A percentile compares a stretch with the other conserved stretches of the same genome.
Conservation (phyloP, 305 asterid species). For the Solanum chacoense region DNA sequence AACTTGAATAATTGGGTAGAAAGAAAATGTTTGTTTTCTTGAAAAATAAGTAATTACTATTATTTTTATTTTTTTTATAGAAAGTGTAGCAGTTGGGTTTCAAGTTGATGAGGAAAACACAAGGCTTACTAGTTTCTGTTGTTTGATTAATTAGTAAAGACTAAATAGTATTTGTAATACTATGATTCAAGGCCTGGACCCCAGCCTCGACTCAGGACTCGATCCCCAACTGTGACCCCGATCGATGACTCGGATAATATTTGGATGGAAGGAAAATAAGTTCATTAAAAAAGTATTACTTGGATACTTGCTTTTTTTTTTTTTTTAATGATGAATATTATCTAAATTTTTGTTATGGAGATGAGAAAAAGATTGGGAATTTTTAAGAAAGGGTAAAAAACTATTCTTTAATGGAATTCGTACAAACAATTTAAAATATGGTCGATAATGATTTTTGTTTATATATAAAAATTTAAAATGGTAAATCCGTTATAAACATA, state of each 20-base stretch:
- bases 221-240: not conserved
- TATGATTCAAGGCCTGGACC: not conserved
- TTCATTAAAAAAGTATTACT: no score
- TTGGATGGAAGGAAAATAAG: not conserved
- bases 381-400: not conserved
- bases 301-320: not conserved
- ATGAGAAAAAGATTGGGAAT: not conserved
- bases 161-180: no score
- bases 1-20: not conserved
- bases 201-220: not conserved
- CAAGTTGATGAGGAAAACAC: not conserved
- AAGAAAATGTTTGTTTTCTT: not conserved
- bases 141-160: not conserved
- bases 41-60: not conserved
- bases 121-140: not conserved
- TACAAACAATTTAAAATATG: no score
- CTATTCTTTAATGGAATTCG: not conserved
- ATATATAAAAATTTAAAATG: no score
- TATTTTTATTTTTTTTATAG: no score
- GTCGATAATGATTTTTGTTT: not conserved
- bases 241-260: not conserved
- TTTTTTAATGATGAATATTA: not conserved
- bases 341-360: not conserved
- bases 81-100: not conserved
- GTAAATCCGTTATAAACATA: not conserved